Conservation (phyloP, 73 alveolate species). For the Effrenium voratum region DNA sequence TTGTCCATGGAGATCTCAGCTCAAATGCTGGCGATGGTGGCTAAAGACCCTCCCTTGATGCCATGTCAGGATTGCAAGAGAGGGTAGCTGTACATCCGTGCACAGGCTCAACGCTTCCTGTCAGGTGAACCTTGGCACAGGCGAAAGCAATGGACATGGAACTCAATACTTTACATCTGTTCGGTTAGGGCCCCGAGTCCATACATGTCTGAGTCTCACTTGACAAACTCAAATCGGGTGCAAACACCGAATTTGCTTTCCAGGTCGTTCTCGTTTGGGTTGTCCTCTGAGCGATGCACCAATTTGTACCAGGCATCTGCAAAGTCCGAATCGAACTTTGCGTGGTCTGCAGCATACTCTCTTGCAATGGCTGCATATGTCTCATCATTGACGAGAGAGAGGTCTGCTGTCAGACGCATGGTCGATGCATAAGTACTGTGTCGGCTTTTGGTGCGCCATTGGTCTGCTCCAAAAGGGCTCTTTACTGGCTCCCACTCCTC, state of each 20-base stretch:
- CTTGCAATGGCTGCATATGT: conserved; percentile 38
- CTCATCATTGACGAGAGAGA: conserved; percentile 42
- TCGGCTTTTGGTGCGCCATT: conserved; percentile 54
- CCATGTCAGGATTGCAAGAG: too few species aligned
- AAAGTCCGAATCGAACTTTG: conserved; percentile 53
- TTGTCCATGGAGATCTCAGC: too few species aligned
- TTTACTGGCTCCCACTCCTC: conserved; percentile 75
- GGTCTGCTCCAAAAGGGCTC: conserved; percentile 79
- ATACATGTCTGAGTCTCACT: too few species aligned
- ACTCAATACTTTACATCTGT: too few species aligned
- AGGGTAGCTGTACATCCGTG: too few species aligned
- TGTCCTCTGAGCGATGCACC: conserved; percentile 54
- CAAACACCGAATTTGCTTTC: conserved; percentile 35
- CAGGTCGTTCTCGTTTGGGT: conserved; percentile 72
- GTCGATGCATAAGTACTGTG: conserved; percentile 29
- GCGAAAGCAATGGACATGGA: too few species aligned
- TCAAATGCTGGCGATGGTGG: too few species aligned
- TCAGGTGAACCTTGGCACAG: too few species aligned
- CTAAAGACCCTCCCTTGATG: too few species aligned
- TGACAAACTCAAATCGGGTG: conserved; percentile 63
- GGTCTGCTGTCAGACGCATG: conserved; percentile 79
- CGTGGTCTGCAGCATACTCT: conserved; percentile 79
- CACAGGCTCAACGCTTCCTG: too few species aligned
- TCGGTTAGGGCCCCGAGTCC: too few species aligned
- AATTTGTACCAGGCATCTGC: conserved; percentile 76